These are phyloP conservation scores for Fusarium musae DNA, from an alignment of 2,329 filamentous ascomycete genomes.

Conservation along the genomic window DNA sequence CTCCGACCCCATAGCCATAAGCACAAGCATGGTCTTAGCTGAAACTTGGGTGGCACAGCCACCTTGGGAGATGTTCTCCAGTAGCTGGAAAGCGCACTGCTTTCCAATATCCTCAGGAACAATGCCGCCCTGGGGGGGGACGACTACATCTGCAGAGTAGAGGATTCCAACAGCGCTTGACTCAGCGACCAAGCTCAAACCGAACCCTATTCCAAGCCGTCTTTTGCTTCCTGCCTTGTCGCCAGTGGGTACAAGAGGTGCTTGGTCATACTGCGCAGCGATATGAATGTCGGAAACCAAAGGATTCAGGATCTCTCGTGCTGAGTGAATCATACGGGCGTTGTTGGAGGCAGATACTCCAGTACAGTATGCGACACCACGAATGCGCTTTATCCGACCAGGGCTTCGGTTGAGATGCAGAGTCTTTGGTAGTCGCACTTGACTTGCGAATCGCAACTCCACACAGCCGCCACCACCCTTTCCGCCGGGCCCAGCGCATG, in stretches of 20 bases:
- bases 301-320: constrained; percentile 86
- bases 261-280: constrained; percentile 80
- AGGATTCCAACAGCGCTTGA: constrained; percentile 83
- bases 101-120: constrained; percentile 92
- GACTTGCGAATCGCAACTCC: constrained; percentile 92
- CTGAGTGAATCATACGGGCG: constrained; percentile 91
- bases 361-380: constrained; percentile 92
- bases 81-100: constrained; percentile 86
- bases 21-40: constrained; percentile 77
- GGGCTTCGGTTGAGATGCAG: constrained; percentile 85
- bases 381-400: constrained; percentile 86
- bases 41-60: constrained; percentile 82
- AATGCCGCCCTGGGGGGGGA: constrained; percentile 80
- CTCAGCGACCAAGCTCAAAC: constrained; percentile 89
- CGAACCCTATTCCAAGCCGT: constrained; percentile 88
- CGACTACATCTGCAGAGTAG: constrained; percentile 86
- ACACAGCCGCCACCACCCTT: constrained; percentile 89
- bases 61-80: constrained; percentile 84
- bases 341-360: constrained; percentile 95
- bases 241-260: constrained; percentile 64
- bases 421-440: constrained; percentile 93
- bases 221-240: constrained; percentile 67
- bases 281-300: constrained; percentile 92
- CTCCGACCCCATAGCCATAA: constrained; percentile 99
- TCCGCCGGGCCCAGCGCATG: constrained; percentile 79